Conservation (phyloP, 768 basidiomycete genomes). For the Panaeolus papilionaceus region DNA sequence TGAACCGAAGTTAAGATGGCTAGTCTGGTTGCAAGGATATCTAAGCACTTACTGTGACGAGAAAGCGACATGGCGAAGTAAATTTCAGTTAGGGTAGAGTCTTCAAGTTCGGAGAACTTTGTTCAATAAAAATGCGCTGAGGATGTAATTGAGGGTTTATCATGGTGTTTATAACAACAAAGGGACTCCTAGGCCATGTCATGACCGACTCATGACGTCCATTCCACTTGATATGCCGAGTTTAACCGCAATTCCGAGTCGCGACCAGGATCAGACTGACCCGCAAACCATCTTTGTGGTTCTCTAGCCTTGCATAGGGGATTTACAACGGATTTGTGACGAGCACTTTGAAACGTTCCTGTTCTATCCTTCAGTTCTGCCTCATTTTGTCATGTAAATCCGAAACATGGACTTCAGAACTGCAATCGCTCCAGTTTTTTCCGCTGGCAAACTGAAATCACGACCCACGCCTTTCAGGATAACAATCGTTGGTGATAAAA, state of each 20-base stretch:
- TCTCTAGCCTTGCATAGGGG: neutral
- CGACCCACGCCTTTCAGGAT: conserved; percentile 1
- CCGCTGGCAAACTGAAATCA: neutral
- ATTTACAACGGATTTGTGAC: neutral
- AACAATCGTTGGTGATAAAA: neutral
- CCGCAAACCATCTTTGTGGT: conserved; percentile 6
- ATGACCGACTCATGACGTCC: conserved; percentile 1
- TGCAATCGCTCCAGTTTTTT: neutral
- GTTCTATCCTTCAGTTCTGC: neutral
- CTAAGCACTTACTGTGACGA: conserved; percentile 39
- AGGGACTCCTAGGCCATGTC: neutral
- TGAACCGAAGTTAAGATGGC: conserved; percentile 21
- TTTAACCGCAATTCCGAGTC: conserved; percentile 10
- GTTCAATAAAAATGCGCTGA: neutral
- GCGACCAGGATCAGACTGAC: conserved; percentile 1
- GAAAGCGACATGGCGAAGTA: conserved; percentile 40
- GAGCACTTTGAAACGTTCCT: neutral
- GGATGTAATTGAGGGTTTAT: neutral
- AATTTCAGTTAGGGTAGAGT: neutral
- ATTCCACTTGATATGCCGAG: neutral
- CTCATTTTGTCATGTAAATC: neutral
- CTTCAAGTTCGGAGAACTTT: neutral
- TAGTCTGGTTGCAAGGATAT: neutral
- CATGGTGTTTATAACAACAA: conserved; percentile 9
- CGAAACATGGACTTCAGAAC: neutral